phyloP scores from a whole-genome alignment of 2,329 filamentous ascomycete species.

The Hymenoscyphus albidus region DNA sequence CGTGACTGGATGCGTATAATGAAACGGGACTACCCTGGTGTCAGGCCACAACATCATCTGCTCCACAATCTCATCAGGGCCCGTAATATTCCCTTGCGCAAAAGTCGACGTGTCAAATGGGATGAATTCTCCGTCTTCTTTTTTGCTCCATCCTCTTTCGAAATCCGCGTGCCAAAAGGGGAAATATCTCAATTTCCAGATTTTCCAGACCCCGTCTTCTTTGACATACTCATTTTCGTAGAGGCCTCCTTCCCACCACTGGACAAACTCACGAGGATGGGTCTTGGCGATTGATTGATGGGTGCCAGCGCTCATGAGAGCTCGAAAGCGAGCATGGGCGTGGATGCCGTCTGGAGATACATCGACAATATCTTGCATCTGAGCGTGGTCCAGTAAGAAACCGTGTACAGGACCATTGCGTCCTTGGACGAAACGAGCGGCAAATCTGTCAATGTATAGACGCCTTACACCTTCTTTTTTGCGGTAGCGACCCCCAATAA shows the following conservation, averaged over 20 bases:
- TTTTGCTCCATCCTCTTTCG: slow-evolving; percentile 51
- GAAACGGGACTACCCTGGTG: slow-evolving; percentile 36
- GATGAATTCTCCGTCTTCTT: slow-evolving; percentile 47
- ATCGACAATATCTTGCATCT: slow-evolving; percentile 55
- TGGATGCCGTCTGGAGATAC: slow-evolving; percentile 44
- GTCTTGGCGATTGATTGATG: slow-evolving; percentile 48
- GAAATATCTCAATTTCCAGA: slow-evolving; percentile 52
- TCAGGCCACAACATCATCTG: slow-evolving; percentile 55
- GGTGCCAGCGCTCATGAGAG: slow-evolving; percentile 52
- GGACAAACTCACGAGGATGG: slow-evolving; percentile 49
- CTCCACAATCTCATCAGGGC: slow-evolving; percentile 50
- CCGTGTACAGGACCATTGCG: slow-evolving; percentile 54
- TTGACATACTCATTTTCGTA: slow-evolving; percentile 59
- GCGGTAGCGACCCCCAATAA: slow-evolving; percentile 51
- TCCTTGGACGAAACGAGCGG: slow-evolving; percentile 47
- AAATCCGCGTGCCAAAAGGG: slow-evolving; percentile 55
- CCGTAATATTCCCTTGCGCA: slow-evolving; percentile 42
- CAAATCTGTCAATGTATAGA: slow-evolving; percentile 51
- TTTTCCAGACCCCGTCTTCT: slow-evolving; percentile 51
- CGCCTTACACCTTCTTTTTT: slow-evolving; percentile 48
- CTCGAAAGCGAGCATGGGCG: slow-evolving; percentile 49
- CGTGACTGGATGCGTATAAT: slow-evolving; percentile 12
- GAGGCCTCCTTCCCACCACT: slow-evolving; percentile 57
- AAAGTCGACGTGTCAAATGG: slow-evolving; percentile 47
- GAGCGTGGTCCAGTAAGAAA: slow-evolving; percentile 54